Evolutionary conservation across 768 basidiomycete species (phyloP), one percentile per base, ranked within the genome.

Genomic region (Strobilomyces echinocephalus): DNA sequence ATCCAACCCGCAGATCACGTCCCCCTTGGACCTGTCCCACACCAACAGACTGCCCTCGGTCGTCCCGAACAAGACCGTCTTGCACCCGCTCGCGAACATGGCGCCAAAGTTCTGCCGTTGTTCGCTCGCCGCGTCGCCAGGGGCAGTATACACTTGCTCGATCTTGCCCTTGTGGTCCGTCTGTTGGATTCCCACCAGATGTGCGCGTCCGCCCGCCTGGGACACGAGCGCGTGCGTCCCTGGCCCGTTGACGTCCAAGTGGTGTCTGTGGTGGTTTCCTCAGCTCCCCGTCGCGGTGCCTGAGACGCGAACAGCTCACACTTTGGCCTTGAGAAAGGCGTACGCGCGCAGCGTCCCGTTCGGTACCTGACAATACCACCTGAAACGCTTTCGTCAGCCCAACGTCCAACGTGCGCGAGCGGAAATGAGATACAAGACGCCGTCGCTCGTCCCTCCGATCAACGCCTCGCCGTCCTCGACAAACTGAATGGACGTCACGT

Each of bases 361-460:
- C 0, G 83, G 83, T 54, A 87, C 71, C 61, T 82, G 80, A 59
- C 81, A 85, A 63, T 82, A 77, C 85, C 86, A 87, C 56, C 84
- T 86, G 52, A 41, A 43, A 33, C 43, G 33, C 20, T 35, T 15
- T 44, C 34, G 24, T 70, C 5, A 67, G 61, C 40, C 36, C 43
- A 1, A 30, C 21, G 6, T 18, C 30, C 1, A 44, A 28, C 30
- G 44, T 34, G 10, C 28, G 9, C 28, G 28, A 50, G 9, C 30
- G 24, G 41, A 42, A 41, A 9, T 10, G 59, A 18, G 82, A 52
- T 66, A 87, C 85, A 88, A 60, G 18, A 83, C 81, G 11, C 86
- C 86, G 59, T 88, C 85, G 49, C 75, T 76, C 28, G 87, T 87
- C 2, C 85, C 87, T 1, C 87, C 85, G 21, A 88, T 69, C 42